Percentiles rank a stretch among this genome's conserved stretches.
phyloP scores from a whole-genome alignment of 306 rosid species.

The Cicer chorassanicum region DNA sequence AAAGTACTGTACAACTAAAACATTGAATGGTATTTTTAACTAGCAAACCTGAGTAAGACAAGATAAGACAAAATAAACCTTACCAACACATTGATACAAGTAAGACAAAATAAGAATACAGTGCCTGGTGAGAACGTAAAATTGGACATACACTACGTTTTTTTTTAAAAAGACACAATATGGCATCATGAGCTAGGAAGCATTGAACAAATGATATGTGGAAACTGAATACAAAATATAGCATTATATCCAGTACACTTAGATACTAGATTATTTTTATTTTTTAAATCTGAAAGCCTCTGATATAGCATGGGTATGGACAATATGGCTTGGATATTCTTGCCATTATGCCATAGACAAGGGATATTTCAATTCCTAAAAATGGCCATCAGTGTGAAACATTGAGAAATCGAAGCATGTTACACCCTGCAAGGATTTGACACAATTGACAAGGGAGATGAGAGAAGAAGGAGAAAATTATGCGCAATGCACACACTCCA shows the following conservation, averaged over 20 bases:
- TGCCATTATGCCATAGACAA: not conserved
- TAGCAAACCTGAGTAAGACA: conserved; percentile 87
- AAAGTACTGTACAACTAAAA: conserved; percentile 29
- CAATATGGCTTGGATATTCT: conserved; percentile 19
- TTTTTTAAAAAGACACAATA: not conserved
- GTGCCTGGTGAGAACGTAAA: conserved; percentile 8
- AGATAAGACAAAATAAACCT: too few relatives aligned
- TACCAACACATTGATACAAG: conserved; percentile 13
- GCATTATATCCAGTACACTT: not conserved
- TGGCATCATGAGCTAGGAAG: conserved; percentile 12
- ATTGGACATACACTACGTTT: not conserved
- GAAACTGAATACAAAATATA: conserved; percentile 5
- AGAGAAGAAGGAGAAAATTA: conserved; percentile 18
- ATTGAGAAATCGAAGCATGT: conserved; percentile 1
- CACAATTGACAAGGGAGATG: conserved; percentile 6
- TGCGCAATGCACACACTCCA: not conserved
- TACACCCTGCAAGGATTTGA: conserved; percentile 14
- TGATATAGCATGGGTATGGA: not conserved
- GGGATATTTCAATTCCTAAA: conserved; percentile 12
- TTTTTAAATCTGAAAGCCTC: not conserved
- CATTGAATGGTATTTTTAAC: conserved; percentile 1
- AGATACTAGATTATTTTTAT: conserved; percentile 2
- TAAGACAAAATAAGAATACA: conserved; percentile 28
- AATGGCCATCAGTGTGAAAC: not conserved
- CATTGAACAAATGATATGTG: not conserved